phyloP scores from a whole-genome alignment of 768 basidiomycete genomes.

The Hericium coralloides region DNA sequence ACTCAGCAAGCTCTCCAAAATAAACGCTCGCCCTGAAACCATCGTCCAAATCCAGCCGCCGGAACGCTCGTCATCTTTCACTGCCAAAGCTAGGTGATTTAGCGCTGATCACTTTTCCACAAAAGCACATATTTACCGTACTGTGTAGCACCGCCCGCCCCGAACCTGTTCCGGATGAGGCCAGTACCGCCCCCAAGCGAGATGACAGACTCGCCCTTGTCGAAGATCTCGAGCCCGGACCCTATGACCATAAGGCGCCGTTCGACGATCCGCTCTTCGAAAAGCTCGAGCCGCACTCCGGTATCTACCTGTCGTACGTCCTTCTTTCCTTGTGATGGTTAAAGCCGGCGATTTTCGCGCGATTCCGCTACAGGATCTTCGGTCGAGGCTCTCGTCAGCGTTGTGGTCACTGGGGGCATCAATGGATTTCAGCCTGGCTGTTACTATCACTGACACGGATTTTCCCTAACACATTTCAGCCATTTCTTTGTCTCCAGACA shows the following conservation, averaged over 20 bases:
- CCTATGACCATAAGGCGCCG: conserved; percentile 62
- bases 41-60: neutral
- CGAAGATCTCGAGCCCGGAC: conserved; percentile 72
- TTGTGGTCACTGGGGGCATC: no score
- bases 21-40: neutral
- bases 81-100: neutral
- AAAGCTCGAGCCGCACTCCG: conserved; percentile 83
- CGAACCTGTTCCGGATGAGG: neutral
- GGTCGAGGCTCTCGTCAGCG: no score
- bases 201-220: conserved; percentile 65
- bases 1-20: neutral
- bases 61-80: neutral
- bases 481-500: no score
- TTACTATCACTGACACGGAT: no score
- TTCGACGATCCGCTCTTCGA: conserved; percentile 71
- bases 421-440: no score
- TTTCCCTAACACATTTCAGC: no score
- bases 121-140: neutral
- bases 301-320: conserved; percentile 74
- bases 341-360: neutral
- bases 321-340: neutral
- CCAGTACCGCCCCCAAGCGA: conserved; percentile 16
- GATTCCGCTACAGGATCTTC: no score
- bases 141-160: neutral
- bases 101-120: neutral